Percentiles rank a stretch among this genome's conserved stretches.
These are phyloP conservation scores for Vitis riparia DNA, from an alignment of 164 flowering plant species.

Conservation along the genomic window DNA sequence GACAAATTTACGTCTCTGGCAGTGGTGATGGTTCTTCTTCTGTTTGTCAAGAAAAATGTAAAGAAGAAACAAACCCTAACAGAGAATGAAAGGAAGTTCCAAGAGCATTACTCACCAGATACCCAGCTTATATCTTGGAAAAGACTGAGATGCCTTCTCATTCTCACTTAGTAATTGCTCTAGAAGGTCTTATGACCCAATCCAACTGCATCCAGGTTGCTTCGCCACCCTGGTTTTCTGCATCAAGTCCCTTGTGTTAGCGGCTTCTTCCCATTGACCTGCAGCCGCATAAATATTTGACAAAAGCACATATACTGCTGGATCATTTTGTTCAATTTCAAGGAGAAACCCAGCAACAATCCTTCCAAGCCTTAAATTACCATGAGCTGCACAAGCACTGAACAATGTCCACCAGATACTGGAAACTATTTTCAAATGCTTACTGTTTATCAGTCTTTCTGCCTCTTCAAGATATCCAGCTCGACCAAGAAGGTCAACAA, in stretches of 20 bases:
- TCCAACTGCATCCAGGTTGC: conserved; percentile 63
- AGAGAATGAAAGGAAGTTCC: too few relatives aligned
- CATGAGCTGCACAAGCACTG: conserved; percentile 67
- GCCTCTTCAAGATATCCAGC: conserved; percentile 61
- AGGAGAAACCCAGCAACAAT: conserved; percentile 48
- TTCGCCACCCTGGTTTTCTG: conserved; percentile 34
- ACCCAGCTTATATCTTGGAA: not conserved
- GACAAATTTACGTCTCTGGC: too few relatives aligned
- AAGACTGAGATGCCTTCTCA: not conserved
- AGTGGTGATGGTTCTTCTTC: too few relatives aligned
- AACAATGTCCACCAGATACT: conserved; percentile 57
- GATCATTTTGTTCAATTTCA: conserved; percentile 42
- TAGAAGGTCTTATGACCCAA: conserved; percentile 19
- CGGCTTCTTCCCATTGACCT: conserved; percentile 70
- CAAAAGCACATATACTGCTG: conserved; percentile 53
- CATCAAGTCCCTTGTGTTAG: conserved; percentile 41
- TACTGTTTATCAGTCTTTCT: conserved; percentile 34
- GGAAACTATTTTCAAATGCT: conserved; percentile 31
- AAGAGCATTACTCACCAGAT: not conserved
- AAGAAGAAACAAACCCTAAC: too few relatives aligned
- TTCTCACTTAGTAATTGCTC: too few relatives aligned
- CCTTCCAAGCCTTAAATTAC: conserved; percentile 56
- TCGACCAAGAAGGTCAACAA: conserved; percentile 60
- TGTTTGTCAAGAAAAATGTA: too few relatives aligned
- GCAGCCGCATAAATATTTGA: conserved; percentile 58